Percentiles rank a stretch among this genome's conserved stretches.
phyloP scores from a whole-genome alignment of 345 rosid species.

The Rhizophora mangle region DNA sequence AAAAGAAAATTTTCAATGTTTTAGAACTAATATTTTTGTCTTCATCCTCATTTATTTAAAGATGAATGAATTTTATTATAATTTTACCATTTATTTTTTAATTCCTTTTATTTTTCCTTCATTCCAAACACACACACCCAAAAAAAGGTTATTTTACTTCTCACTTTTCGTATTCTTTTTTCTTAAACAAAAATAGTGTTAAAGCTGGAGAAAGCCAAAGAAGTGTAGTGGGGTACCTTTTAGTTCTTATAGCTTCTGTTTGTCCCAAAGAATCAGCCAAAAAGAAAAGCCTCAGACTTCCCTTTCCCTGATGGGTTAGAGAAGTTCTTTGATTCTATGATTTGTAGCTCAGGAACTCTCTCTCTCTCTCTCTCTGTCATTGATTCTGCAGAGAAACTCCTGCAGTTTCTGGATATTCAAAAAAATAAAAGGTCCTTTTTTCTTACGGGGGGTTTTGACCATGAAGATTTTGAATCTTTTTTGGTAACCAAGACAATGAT shows the following conservation, averaged over 20 bases:
- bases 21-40: too few species aligned
- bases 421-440: constrained; percentile 3
- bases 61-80: too few species aligned
- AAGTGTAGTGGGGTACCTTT: constrained; percentile 6
- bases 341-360: constrained; percentile 21
- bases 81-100: too few species aligned
- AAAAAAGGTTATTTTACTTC: too few species aligned
- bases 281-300: constrained; percentile 28
- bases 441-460: constrained; percentile 7
- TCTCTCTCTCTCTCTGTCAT: constrained; percentile 11
- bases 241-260: constrained; percentile 14
- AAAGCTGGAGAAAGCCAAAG: constrained; percentile 6
- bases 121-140: too few species aligned
- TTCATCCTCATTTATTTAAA: too few species aligned
- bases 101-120: too few species aligned
- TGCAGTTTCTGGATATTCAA: constrained; percentile 9
- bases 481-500: constrained; percentile 8
- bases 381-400: constrained; percentile 25
- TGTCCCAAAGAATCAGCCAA: constrained; percentile 20
- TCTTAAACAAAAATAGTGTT: too few species aligned
- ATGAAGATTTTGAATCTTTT: constrained; percentile 31
- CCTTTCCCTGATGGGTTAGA: constrained; percentile 23
- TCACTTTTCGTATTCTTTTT: too few species aligned
- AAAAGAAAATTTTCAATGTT: too few species aligned
- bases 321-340: constrained; percentile 33